Evolutionary conservation across 2,329 filamentous ascomycete genomes (phyloP), one percentile per base, ranked within the genome.

Genomic region (Anisogramma anomala): DNA sequence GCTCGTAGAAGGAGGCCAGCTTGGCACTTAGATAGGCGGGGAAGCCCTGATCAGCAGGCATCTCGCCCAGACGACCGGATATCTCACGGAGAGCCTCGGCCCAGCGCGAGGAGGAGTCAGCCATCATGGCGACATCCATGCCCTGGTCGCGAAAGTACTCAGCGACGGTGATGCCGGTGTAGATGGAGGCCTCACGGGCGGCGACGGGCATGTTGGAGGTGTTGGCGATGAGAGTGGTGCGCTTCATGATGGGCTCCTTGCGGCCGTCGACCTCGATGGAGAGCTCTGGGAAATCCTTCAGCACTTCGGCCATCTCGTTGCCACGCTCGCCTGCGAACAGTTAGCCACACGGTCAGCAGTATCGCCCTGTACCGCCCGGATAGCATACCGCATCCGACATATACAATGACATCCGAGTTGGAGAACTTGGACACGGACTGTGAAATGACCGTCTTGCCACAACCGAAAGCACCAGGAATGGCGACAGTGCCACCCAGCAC

Each of bases 201-300:
- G 91, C 91, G 57, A 98, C 91, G 48, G 91, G 91, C 91, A 98
- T 98, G 73, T 98, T 98, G 55, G 91, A 98, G 32, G 91, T 98
- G 68, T 98, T 98, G 63, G 91, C 91, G 59, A 98, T 96, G 47
- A 98, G 74, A 17, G 87, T 93, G 13, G 91, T 98, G 62, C 91
- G 89, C 78, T 98, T 98, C 91, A 98, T 98, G 71, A 98, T 98
- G 53, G 89, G 88, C 63, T 98, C 91, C 66, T 89, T 82, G 59
- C 89, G 86, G 55, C 91, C 91, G 32, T 94, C 82, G 53, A 96
- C 79, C 14, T 93, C 82, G 58, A 98, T 98, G 35, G 84, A 84
- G 51, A 98, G 84, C 74, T 96, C 88, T 45, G 91, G 91, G 73
- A 98, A 98, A 66, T 98, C 91, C 84, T 95, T 96, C 74, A 98